phyloP scores from a whole-genome alignment of 2,329 filamentous ascomycete species.

The Moelleriella libera region DNA sequence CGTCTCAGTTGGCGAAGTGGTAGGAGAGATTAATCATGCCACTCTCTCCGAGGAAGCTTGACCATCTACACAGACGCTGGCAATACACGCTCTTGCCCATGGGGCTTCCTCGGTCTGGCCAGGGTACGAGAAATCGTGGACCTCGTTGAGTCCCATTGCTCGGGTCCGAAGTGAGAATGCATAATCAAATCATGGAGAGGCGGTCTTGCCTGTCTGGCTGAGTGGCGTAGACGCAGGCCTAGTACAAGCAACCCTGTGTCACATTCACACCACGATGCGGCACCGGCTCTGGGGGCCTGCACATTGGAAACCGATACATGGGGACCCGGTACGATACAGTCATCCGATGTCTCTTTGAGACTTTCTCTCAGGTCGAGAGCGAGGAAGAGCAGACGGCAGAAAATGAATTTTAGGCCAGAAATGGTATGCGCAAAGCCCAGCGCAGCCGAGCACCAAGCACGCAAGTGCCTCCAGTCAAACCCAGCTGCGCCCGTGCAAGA shows the following conservation, averaged over 20 bases:
- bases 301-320: constrained; percentile 1
- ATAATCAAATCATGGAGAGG: background rate
- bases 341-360: too few species aligned
- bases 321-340: background rate
- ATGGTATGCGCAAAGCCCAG: too few species aligned
- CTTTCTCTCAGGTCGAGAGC: too few species aligned
- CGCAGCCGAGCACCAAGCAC: too few species aligned
- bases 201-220: background rate
- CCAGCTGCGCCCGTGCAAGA: too few species aligned
- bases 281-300: constrained; percentile 1
- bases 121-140: background rate
- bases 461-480: too few species aligned
- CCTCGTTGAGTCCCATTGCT: background rate
- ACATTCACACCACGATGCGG: constrained; percentile 5
- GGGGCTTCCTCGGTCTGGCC: background rate
- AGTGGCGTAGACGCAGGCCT: background rate
- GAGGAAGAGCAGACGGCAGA: too few species aligned
- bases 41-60: background rate
- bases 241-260: constrained; percentile 1
- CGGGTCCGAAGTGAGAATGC: background rate
- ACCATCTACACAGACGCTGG: background rate
- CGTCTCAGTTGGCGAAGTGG: constrained; percentile 6
- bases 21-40: background rate
- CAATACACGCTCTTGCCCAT: background rate
- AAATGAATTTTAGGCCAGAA: too few species aligned